Base-by-base conservation (phyloP, 805 yeast species). In the Cyberlindnera mycetangii region DNA sequence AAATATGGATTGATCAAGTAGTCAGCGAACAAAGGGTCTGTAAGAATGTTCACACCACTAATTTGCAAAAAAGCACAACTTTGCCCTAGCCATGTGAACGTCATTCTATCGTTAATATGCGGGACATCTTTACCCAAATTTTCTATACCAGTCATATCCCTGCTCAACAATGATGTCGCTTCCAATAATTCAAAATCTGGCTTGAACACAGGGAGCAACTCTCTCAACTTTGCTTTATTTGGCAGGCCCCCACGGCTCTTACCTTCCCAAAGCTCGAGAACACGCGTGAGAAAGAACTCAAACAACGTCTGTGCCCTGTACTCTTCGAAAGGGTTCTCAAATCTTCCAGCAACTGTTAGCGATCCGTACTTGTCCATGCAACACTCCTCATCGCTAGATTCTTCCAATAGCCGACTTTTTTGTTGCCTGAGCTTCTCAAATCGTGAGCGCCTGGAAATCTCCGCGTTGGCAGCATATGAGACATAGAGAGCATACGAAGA, bases 31-130 rank as follows among this genome's bases (percentile, higher is more conserved):
- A 89, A 67, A 1, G 98, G 98, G 62, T 92, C 98, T 2, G 97
- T 85, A 31, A 92, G 62, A 47, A 92, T 72, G 47, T 82, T 85
- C n/a, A 87, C 65, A 2, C 84, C 83, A 5, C 84, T 74, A 2
- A 89, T 62, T 56, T 86, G 89, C 4, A 89, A 69, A 42, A 78
- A 74, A 2, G 90, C 76, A 63, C 97, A 89, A 45, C 93, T 84
- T 61, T 92, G 98, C 4, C 98, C 98, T 33, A 92, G 64, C 98
- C 98, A 92, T 0, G 97, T 89, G 56, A 84, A 76, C 2, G 85
- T 71, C 54, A 86, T 49, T 53, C 84, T 72, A 21, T 76, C 68
- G 10, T 61, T 44, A 3, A 74, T 41, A 1, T 53, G 41, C 0
- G 81, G 77, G 2, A 69, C 46, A 8, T 21, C 61, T 14, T 18